A percentile compares a stretch with the other conserved stretches of the same genome.
phyloP scores from a whole-genome alignment of 129 eudicot species.

The Saposhnikovia divaricata region DNA sequence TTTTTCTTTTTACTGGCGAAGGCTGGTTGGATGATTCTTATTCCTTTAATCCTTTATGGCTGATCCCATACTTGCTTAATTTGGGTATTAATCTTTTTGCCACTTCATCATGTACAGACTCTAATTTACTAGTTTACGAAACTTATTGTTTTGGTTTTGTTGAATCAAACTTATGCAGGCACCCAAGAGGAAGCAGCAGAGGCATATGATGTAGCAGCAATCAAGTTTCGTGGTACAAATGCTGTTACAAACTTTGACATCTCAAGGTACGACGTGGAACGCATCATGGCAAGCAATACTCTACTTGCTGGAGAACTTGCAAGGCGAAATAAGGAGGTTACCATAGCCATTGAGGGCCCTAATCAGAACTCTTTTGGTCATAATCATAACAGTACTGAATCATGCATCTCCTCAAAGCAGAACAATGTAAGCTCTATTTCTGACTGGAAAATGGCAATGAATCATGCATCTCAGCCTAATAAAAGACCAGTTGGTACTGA shows the following conservation, averaged over 20 bases:
- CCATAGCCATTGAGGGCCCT: background rate
- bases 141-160: background rate
- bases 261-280: conserved; percentile 61
- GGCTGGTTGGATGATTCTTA: background rate
- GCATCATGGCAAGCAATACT: conserved; percentile 65
- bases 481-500: conserved; percentile 18
- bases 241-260: conserved; percentile 85
- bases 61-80: background rate
- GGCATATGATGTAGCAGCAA: conserved; percentile 89
- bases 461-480: conserved; percentile 23
- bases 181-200: conserved; percentile 99
- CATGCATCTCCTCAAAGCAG: conserved; percentile 11
- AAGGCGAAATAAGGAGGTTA: conserved; percentile 37
- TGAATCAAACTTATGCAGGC: conserved; percentile 30
- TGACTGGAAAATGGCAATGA: conserved; percentile 67
- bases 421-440: conserved; percentile 23
- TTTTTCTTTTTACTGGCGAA: background rate
- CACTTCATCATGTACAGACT: background rate
- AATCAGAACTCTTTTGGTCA: conserved; percentile 18
- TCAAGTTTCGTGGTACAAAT: conserved; percentile 69
- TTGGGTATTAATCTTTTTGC: background rate
- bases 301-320: conserved; percentile 75
- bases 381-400: conserved; percentile 14
- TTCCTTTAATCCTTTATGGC: background rate
- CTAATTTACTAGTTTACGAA: background rate